Evolutionary conservation across 2,329 filamentous ascomycete genomes (phyloP).

Genomic region (Phaeomoniella chlamydospora): DNA sequence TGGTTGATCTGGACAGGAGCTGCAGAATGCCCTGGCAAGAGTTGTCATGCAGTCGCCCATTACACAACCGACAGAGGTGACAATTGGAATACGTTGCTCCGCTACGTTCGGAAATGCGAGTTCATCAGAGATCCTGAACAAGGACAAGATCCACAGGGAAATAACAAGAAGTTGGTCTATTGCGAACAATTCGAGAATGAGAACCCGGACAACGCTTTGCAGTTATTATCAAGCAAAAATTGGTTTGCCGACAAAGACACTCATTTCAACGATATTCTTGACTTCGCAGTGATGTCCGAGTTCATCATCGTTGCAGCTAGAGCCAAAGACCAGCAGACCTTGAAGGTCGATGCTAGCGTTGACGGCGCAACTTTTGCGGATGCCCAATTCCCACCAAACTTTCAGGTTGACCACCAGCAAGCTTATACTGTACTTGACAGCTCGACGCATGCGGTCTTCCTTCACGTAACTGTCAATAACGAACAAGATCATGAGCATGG

Average conservation of each 20-base stretch:
- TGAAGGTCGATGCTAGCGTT: slow-evolving; percentile 69
- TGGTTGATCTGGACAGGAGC: slow-evolving; percentile 85
- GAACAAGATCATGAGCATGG: slow-evolving; percentile 56
- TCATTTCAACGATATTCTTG: slow-evolving; percentile 57
- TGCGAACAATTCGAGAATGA: slow-evolving; percentile 51
- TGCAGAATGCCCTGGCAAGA: slow-evolving; percentile 47
- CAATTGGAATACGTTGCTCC: slow-evolving; percentile 60
- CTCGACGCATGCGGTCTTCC: slow-evolving; percentile 83
- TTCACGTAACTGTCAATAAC: slow-evolving; percentile 74
- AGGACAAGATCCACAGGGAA: slow-evolving; percentile 25
- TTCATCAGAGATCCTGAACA: slow-evolving; percentile 56
- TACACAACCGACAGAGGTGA: slow-evolving; percentile 64
- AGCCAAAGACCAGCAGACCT: slow-evolving; percentile 45
- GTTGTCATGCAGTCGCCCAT: slow-evolving; percentile 62
- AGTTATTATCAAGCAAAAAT: slow-evolving; percentile 64
- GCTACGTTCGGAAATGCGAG: slow-evolving; percentile 67
- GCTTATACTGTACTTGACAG: slow-evolving; percentile 91
- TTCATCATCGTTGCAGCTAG: slow-evolving; percentile 73
- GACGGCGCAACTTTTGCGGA: slow-evolving; percentile 72
- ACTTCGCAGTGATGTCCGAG: slow-evolving; percentile 90
- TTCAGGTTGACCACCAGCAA: slow-evolving; percentile 61
- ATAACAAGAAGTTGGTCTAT: slow-evolving; percentile 49
- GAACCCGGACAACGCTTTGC: slow-evolving; percentile 46
- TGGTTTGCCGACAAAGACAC: slow-evolving; percentile 54
- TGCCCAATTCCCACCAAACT: slow-evolving; percentile 74